Base-by-base conservation (phyloP, 352 stramenopile species). In the Phytophthora podocarpi region DNA sequence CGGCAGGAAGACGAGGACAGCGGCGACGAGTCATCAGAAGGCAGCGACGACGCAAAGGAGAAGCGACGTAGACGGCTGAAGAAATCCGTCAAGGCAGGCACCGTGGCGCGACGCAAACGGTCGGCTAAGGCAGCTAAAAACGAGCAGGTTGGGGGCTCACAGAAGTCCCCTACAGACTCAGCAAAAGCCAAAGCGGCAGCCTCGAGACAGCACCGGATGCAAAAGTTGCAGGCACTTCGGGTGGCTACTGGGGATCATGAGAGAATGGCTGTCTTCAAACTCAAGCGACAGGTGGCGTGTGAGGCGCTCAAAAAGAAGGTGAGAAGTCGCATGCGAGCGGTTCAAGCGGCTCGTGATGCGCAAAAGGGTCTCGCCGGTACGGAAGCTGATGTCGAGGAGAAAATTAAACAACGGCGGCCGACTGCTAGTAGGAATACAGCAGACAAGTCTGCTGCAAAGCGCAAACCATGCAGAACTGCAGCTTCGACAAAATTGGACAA, bases 331-430 rank as follows among this genome's bases (percentile, higher is more conserved):
- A 42, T 55, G 31, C 53, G 47, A 4, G 46, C 16, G 34, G 27
- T 45, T 27, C 48, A 26, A 55, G 50, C 34, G 15, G 26, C 23
- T 5, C 37, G 24, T 45, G 21, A 16, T 28, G 20, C 16, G 10
- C 39, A 40, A 35, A 53, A 37, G 4, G 31, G 6, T 27, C 42
- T 41, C 27, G 5, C n/a, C 7, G 40, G 49, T 11, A 27, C 13
- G 12, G 50, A 67, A 12, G 45, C 51, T 53, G 43, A 59, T 51
- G 30, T 58, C 2, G 57, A 67, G 18, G 49, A 59, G 28, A 31
- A 59, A n/a, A 34, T 23, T 11, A 36, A 37, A 12, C 18, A 18
- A n/a, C 34, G 30, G 37, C 51, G 20, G 3, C 12, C 32, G 12
- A 10, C 1, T 23, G 23, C 7, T 28, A 31, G 4, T 21, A 50